Conservation (phyloP, 257 asterid species). For the Apocynum venetum region DNA sequence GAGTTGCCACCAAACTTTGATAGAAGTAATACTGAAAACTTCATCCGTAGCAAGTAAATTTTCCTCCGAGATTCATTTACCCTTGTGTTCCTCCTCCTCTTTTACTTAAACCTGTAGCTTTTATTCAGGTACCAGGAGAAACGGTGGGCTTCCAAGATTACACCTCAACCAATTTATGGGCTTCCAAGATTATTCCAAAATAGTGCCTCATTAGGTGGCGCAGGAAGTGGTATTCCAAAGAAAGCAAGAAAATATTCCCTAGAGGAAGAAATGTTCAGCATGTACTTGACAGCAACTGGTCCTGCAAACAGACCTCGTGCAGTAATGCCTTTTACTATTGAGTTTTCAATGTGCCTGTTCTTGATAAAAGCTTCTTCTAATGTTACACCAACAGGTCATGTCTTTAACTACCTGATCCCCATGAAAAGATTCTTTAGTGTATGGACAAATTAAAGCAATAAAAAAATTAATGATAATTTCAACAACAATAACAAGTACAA, state of each 20-base stretch:
- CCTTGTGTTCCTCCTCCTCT: neutral
- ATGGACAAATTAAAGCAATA: no score
- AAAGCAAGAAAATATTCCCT: conserved; percentile 86
- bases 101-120: neutral
- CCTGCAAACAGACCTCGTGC: conserved; percentile 50
- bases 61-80: conserved; percentile 8
- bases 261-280: conserved; percentile 64
- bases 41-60: conserved; percentile 65
- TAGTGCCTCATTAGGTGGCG: conserved; percentile 15
- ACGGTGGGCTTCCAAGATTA: conserved; percentile 62
- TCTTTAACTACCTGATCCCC: neutral
- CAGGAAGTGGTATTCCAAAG: conserved; percentile 57
- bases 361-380: neutral
- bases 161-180: conserved; percentile 33
- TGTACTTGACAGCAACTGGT: conserved; percentile 30
- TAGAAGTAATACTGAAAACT: conserved; percentile 56
- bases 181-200: no score
- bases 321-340: conserved; percentile 32
- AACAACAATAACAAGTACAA: no score
- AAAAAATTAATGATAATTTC: no score
- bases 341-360: neutral
- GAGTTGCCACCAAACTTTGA: conserved; percentile 41
- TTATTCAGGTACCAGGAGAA: conserved; percentile 60
- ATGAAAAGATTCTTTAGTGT: neutral
- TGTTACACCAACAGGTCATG: neutral